Base-by-base conservation (phyloP, 805 yeast species). In the Spathaspora gorwiae region DNA sequence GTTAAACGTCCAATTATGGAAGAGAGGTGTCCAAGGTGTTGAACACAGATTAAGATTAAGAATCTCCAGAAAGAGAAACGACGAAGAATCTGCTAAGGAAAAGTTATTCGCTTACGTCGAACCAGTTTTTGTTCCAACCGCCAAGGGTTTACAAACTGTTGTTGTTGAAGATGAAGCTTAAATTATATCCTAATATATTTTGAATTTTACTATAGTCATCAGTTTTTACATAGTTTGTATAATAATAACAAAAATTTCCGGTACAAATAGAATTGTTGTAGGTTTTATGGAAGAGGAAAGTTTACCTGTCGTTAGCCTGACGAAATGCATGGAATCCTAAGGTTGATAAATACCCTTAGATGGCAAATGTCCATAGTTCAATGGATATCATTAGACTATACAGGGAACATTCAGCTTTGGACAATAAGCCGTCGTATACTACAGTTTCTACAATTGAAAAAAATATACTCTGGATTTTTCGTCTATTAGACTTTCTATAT, bases 21-120 rank as follows among this genome's bases (percentile, higher is more conserved):
- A 88, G 78, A 90, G 96, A 82, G 99, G 99, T 83, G 84, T 94
- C 80, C 90, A 90, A 83, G 97, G 97, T 81, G 95, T 89, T 69
- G 96, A 96, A 74, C 80, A 79, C 89, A 90, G 97, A 84, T 73
- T 94, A 77, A 90, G 99, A 83, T 83, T 94, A 74, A 90, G 97
- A 82, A 90, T 94, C 79, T 90, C 98, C 56, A 87, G 96, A 85
- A 94, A 86, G 90, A 89, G 98, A 83, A 94, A 94, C 83, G 97
- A 94, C 78, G 99, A 94, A 82, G 99, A 94, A 83, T 92, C 89
- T 73, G 97, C 99, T 69, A 86, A 85, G 84, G 90, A 89, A 80
- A 89, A 90, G 75, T 84, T 94, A 75, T 94, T 88, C 83, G 90
- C 98, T 61, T 90, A 81, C 78, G 99, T 94, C 69, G 98, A 94